Evolutionary conservation across 495 filamentous ascomycete genomes (phyloP).

Genomic region (Gamarada debralockiae): DNA sequence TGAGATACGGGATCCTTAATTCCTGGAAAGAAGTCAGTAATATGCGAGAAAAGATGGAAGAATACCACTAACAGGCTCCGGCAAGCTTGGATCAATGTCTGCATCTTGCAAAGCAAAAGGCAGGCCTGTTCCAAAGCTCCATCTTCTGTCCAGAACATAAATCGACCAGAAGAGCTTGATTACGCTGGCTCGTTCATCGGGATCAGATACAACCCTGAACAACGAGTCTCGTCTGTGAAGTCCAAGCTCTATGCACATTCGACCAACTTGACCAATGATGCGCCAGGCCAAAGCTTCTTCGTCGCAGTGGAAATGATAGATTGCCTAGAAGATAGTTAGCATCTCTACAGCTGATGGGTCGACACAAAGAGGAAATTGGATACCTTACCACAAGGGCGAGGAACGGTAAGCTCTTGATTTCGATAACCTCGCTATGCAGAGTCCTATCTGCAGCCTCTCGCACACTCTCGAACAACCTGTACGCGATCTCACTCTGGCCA

Average conservation of each 20-base stretch:
- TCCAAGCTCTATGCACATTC: slow-evolving; percentile 77
- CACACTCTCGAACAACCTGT: slow-evolving; percentile 65
- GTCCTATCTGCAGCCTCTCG: slow-evolving; percentile 64
- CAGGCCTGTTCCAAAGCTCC: slow-evolving; percentile 78
- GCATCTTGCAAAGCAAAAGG: slow-evolving; percentile 79
- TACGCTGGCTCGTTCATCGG: slow-evolving; percentile 59
- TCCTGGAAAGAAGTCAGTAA: no score
- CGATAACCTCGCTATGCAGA: slow-evolving; percentile 60
- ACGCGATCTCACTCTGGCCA: slow-evolving; percentile 71
- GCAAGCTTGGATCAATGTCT: slow-evolving; percentile 75
- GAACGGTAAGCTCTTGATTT: slow-evolving; percentile 67
- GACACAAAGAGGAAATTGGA: neutral
- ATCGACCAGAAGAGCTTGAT: slow-evolving; percentile 75
- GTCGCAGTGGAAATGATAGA: slow-evolving; percentile 79
- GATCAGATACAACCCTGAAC: slow-evolving; percentile 56
- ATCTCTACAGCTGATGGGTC: neutral
- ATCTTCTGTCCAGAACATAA: slow-evolving; percentile 75
- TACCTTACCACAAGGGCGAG: slow-evolving; percentile 62
- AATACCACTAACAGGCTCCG: slow-evolving; percentile 61
- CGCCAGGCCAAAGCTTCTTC: slow-evolving; percentile 80
- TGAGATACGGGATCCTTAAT: slow-evolving; percentile 55
- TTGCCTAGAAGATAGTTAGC: slow-evolving; percentile 49
- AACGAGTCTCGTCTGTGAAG: slow-evolving; percentile 73
- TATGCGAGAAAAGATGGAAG: neutral
- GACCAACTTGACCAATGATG: slow-evolving; percentile 67